Evolutionary conservation across 2,329 filamentous ascomycete species (phyloP).

Genomic region (Sclerotinia subarctica): DNA sequence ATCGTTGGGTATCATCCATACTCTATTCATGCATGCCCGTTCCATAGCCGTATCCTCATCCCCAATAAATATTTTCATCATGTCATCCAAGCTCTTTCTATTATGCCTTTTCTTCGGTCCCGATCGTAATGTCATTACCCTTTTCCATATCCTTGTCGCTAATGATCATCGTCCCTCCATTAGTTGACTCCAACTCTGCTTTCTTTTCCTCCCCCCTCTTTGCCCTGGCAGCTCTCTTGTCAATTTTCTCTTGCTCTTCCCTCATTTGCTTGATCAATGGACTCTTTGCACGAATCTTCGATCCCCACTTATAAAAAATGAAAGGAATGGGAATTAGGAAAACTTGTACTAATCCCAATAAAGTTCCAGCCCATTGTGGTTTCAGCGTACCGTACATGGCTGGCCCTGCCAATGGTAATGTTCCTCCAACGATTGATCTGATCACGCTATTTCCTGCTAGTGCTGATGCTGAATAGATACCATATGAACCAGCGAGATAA

Average conservation of each 20-base stretch:
- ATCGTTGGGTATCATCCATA: neutral
- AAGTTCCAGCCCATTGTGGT: conserved; percentile 74
- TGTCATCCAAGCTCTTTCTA: neutral
- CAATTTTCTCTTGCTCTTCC: conserved; percentile 36
- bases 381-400: conserved; percentile 67
- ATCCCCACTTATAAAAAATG: conserved; percentile 67
- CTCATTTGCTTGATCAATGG: conserved; percentile 42
- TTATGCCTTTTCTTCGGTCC: conserved; percentile 12
- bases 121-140: neutral
- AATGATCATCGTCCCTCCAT: neutral
- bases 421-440: conserved; percentile 70
- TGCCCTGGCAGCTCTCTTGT: conserved; percentile 29
- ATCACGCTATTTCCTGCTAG: conserved; percentile 77
- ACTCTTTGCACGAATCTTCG: conserved; percentile 51
- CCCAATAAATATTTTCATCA: neutral
- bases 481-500: conserved; percentile 76
- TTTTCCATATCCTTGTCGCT: conserved; percentile 18
- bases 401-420: conserved; percentile 70
- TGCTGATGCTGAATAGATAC: conserved; percentile 77
- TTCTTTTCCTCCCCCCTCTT: conserved; percentile 23
- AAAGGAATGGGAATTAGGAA: conserved; percentile 75
- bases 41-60: neutral
- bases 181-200: conserved; percentile 21
- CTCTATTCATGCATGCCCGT: neutral
- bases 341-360: conserved; percentile 71